Evolutionary conservation across 345 rosid genomes (phyloP).

Genomic region (Conringia planisiliqua): DNA sequence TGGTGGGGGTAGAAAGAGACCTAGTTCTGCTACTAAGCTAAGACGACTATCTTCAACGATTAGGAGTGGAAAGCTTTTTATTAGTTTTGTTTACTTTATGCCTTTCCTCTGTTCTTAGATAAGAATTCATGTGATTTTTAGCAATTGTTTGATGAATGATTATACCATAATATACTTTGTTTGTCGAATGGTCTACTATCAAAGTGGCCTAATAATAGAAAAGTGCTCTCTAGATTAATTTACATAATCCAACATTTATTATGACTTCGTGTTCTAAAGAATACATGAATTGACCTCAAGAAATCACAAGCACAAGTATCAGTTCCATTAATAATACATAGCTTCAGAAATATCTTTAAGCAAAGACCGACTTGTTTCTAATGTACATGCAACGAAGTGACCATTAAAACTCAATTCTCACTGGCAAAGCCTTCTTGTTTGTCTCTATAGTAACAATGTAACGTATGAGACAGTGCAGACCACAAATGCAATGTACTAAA

Average conservation of each 20-base stretch:
- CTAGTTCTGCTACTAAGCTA: neutral
- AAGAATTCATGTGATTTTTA: too few species aligned
- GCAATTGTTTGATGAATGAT: too few species aligned
- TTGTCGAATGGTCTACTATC: too few species aligned
- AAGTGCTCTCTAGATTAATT: neutral
- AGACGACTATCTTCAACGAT: neutral
- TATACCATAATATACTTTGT: too few species aligned
- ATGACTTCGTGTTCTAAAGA: neutral
- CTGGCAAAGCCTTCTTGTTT: slow-evolving; percentile 9
- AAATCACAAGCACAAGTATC: neutral
- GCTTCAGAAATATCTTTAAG: slow-evolving; percentile 4
- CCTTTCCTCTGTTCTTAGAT: too few species aligned
- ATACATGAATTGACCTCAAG: slow-evolving; percentile 7
- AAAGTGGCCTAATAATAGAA: neutral
- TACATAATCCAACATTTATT: slow-evolving; percentile 10
- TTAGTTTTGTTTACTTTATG: neutral
- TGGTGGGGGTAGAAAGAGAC: neutral
- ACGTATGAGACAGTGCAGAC: neutral
- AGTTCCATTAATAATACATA: neutral
- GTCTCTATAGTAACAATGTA: neutral
- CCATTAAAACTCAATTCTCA: neutral
- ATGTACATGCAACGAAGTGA: neutral
- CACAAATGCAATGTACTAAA: neutral
- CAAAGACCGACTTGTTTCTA: neutral
- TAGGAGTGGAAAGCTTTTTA: neutral